phyloP scores from a whole-genome alignment of 768 basidiomycete species.

The Agaricus blazei region DNA sequence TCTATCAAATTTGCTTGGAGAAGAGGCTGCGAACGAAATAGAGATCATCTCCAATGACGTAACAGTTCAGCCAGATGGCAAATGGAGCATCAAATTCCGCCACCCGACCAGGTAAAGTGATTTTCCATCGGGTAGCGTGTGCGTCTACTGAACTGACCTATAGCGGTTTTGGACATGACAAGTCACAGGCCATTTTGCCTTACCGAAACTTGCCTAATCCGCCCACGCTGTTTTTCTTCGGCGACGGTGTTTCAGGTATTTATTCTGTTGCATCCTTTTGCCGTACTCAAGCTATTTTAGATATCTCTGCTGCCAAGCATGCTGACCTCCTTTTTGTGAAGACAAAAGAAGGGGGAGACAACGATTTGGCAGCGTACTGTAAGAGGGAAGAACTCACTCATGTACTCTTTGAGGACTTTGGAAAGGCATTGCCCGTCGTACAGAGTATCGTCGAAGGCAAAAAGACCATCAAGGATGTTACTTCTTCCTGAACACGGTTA shows the following conservation, averaged over 20 bases:
- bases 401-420: slow-evolving; percentile 72
- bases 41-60: slow-evolving; percentile 95
- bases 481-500: slow-evolving; percentile 2
- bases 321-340: slow-evolving; percentile 97
- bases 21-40: slow-evolving; percentile 67
- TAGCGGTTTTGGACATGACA: slow-evolving; percentile 92
- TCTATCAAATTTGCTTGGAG: slow-evolving; percentile 74
- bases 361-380: slow-evolving; percentile 86
- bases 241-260: slow-evolving; percentile 93
- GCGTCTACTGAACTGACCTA: background rate
- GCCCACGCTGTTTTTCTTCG: slow-evolving; percentile 93
- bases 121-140: background rate
- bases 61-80: slow-evolving; percentile 52
- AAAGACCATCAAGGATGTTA: slow-evolving; percentile 52
- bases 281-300: slow-evolving; percentile 59
- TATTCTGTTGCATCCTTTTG: slow-evolving; percentile 8
- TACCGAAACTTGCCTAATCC: slow-evolving; percentile 68
- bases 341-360: slow-evolving; percentile 67
- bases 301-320: slow-evolving; percentile 88
- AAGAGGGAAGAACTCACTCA: slow-evolving; percentile 72
- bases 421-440: slow-evolving; percentile 54
- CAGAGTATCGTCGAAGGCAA: slow-evolving; percentile 67
- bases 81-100: slow-evolving; percentile 81
- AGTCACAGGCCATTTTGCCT: slow-evolving; percentile 89
- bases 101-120: slow-evolving; percentile 74